Conservation (phyloP, 345 rosid species). For the Carallia brachiata region DNA sequence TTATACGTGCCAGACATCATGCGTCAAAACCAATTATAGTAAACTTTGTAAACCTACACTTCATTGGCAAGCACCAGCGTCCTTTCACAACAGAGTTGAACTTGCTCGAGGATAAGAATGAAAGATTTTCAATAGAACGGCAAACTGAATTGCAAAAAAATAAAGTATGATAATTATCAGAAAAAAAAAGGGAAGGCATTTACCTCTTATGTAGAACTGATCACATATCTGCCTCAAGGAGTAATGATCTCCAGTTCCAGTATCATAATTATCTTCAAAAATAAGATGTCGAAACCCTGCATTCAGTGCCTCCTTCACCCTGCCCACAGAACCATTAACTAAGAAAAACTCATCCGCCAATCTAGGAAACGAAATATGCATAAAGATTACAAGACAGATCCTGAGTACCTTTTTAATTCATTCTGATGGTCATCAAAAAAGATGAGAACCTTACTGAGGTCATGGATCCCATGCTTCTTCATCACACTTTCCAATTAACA, state of each 20-base stretch:
- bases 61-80: neutral
- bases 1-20: too few species aligned
- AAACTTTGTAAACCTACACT: neutral
- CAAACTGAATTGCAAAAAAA: neutral
- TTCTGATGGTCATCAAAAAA: constrained; percentile 98
- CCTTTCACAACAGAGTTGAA: neutral
- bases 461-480: constrained; percentile 57
- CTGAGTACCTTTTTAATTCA: constrained; percentile 81
- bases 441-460: constrained; percentile 62
- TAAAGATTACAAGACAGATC: constrained; percentile 1
- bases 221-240: constrained; percentile 97
- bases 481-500: constrained; percentile 76
- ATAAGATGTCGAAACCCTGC: constrained; percentile 88
- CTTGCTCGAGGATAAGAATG: neutral
- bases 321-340: constrained; percentile 30
- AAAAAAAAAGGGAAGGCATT: neutral
- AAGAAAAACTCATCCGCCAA: constrained; percentile 12
- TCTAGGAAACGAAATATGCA: neutral
- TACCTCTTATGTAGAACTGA: constrained; percentile 83
- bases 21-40: neutral
- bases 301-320: constrained; percentile 76
- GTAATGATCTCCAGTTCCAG: constrained; percentile 98
- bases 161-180: neutral
- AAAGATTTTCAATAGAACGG: neutral
- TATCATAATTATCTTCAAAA: constrained; percentile 97